Evolutionary conservation across 73 alveolate species (phyloP), one percentile per base, ranked within the genome.

Genomic region (Vitrella brassicaformis): DNA sequence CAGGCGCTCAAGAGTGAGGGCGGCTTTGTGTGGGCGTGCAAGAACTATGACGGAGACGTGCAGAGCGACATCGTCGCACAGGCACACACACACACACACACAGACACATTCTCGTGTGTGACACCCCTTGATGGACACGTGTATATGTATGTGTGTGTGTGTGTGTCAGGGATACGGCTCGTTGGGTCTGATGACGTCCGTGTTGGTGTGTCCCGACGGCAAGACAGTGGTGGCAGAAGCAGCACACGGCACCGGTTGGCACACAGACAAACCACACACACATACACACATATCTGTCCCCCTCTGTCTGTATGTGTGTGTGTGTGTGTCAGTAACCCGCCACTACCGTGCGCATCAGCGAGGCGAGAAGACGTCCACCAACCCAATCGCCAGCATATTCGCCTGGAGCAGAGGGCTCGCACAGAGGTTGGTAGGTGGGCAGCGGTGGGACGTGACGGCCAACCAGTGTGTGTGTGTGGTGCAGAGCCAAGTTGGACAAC

Each of bases 21-120:
- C 26, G 97, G 97, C 30, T 89, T 88, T 88, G 93, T 91, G 31
- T 91, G 97, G 97, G 97, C 95, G 31, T 91, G 97, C 88, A 91
- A 91, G 86, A 91, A 89, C 79, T 91, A 91, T 79, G 97, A 91
- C 77, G 97, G 97, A 45, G 97, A 91, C 80, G 95, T 91, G 56
- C 90, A 91, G 81, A 71, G 88, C 27, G 97, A 91, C 70, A 86
- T 85, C 22, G 92, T 91, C 19, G 97, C 95, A 30, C 89, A 91
- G 80, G 97, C 22, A 14, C 64, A 31, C 84, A 66, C 47, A 88
- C 30, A 85, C 81, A 47, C 92, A 93, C 14, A 93, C 93, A 30
- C 65, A 84, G 79, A 89, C 88, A 9, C 87, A 93, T 93, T 93
- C 96, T 0, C 85, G 94, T 81, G 88, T 39, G 22, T 81, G 85